Percentiles rank a stretch among this genome's conserved stretches.
phyloP scores from a whole-genome alignment of 495 filamentous ascomycete species.

The Penicillium coffeae region DNA sequence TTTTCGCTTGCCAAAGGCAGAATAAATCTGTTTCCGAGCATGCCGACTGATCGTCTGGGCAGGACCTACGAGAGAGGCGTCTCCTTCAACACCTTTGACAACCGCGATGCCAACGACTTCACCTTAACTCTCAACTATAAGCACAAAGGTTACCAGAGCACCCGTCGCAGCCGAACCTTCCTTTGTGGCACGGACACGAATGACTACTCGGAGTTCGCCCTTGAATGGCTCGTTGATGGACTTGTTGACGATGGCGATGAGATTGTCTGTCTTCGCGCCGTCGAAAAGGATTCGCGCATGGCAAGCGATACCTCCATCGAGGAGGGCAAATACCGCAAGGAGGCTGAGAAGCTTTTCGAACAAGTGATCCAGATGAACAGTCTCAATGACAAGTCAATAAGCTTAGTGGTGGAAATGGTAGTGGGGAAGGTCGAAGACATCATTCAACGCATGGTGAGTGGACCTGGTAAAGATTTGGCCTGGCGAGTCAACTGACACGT shows the following conservation, averaged over 20 bases:
- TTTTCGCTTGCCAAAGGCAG: too few species aligned
- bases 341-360: constrained; percentile 72
- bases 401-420: constrained; percentile 81
- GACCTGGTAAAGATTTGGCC: too few species aligned
- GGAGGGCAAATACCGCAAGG: constrained; percentile 70
- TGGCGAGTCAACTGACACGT: too few species aligned
- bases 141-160: constrained; percentile 84
- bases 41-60: constrained; percentile 6
- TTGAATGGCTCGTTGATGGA: constrained; percentile 92
- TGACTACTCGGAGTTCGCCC: constrained; percentile 89
- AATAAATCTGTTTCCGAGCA: neutral
- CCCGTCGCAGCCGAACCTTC: constrained; percentile 82
- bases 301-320: constrained; percentile 64
- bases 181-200: constrained; percentile 93
- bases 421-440: constrained; percentile 90
- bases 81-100: constrained; percentile 92
- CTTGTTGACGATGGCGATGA: constrained; percentile 96
- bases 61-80: constrained; percentile 58
- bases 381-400: constrained; percentile 75
- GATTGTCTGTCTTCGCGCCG: constrained; percentile 86
- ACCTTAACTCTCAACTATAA: constrained; percentile 83
- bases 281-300: constrained; percentile 80
- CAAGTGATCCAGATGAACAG: constrained; percentile 80
- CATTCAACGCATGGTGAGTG: constrained; percentile 87
- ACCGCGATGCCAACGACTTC: constrained; percentile 72